Percentiles rank a stretch among this genome's conserved stretches.
Conservation (phyloP, 768 basidiomycete genomes). For the Dendrothele bispora region DNA sequence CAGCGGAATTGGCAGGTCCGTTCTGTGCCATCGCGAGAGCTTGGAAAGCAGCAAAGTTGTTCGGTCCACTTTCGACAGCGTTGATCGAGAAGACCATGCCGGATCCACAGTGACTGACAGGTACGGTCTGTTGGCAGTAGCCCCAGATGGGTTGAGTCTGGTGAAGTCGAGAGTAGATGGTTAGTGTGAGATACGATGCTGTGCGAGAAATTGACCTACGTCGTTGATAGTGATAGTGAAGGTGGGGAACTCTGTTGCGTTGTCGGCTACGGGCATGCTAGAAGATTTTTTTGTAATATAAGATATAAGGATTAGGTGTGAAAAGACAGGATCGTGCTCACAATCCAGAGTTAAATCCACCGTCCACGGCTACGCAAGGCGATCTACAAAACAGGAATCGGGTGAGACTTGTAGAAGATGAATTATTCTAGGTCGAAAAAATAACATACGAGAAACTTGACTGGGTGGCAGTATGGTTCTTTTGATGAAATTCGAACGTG, state of each 20-base stretch:
- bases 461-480: conserved; percentile 49
- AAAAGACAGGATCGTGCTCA: conserved; percentile 20
- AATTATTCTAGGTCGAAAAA: too few species aligned
- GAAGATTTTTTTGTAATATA: background rate
- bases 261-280: conserved; percentile 43
- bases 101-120: conserved; percentile 36
- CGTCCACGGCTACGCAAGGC: conserved; percentile 4
- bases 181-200: background rate
- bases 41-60: conserved; percentile 53
- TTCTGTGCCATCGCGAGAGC: conserved; percentile 26
- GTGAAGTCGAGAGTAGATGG: background rate
- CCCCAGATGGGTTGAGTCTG: conserved; percentile 57
- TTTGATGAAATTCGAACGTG: conserved; percentile 42
- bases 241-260: conserved; percentile 42
- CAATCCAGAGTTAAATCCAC: conserved; percentile 42
- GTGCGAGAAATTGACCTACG: conserved; percentile 16
- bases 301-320: background rate
- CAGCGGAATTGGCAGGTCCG: conserved; percentile 10
- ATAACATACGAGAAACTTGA: conserved; percentile 32
- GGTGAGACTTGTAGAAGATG: background rate
- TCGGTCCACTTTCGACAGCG: conserved; percentile 46
- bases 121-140: conserved; percentile 52
- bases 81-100: conserved; percentile 73
- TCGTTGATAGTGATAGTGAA: conserved; percentile 52
- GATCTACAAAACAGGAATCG: background rate